A percentile compares a stretch with the other conserved stretches of the same genome.
Evolutionary conservation across 2,329 filamentous ascomycete species (phyloP).

Genomic region (Emmonsia crescens): DNA sequence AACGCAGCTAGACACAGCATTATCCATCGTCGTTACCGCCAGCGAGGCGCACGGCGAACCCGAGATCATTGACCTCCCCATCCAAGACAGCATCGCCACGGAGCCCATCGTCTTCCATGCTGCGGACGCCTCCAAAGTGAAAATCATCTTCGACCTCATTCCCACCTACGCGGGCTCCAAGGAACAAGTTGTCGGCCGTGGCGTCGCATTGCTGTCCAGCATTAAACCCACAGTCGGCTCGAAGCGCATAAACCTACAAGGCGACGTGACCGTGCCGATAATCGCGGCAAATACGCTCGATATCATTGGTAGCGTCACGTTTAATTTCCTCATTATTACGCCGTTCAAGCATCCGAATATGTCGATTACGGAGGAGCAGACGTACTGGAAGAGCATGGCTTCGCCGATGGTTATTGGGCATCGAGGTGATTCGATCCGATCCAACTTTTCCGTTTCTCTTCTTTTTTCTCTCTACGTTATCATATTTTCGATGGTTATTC

Average conservation of each 20-base stretch:
- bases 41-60: conserved; percentile 76
- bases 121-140: conserved; percentile 65
- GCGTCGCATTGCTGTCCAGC: conserved; percentile 74
- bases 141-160: conserved; percentile 85
- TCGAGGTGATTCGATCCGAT: conserved; percentile 32
- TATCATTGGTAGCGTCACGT: conserved; percentile 88
- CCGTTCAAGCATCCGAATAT: conserved; percentile 92
- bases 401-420: conserved; percentile 75
- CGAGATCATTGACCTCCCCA: conserved; percentile 79
- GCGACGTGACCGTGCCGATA: conserved; percentile 85
- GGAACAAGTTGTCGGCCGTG: conserved; percentile 77
- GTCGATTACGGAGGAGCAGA: conserved; percentile 79
- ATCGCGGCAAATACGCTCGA: conserved; percentile 71
- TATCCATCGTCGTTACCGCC: conserved; percentile 84
- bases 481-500: background rate
- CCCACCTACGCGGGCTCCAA: conserved; percentile 80
- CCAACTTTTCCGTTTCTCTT: conserved; percentile 8
- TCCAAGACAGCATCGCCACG: conserved; percentile 86
- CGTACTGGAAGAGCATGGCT: conserved; percentile 89
- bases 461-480: background rate
- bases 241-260: conserved; percentile 83
- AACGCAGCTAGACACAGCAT: conserved; percentile 85
- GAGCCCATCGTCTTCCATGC: conserved; percentile 88
- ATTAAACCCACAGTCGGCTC: conserved; percentile 73
- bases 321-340: conserved; percentile 92